These are phyloP conservation scores for Pelargonium nanum DNA, from an alignment of 345 rosid species.

Conservation along the genomic window DNA sequence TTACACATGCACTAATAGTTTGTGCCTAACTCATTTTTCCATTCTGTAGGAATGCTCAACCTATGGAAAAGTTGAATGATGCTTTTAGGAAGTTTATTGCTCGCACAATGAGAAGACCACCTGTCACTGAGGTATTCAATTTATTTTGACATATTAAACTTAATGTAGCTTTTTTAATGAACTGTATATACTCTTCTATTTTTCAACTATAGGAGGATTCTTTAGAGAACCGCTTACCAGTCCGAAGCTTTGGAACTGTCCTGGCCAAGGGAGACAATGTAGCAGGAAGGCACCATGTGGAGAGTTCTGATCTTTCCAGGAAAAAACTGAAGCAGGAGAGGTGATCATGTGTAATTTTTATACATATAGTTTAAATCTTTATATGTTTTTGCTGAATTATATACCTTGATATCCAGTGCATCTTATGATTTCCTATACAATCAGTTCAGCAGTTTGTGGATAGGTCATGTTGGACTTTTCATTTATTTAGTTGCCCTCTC, in stretches of 20 bases:
- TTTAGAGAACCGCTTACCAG: constrained; percentile 38
- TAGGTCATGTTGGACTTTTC: too few relatives aligned
- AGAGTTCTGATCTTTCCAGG: constrained; percentile 27
- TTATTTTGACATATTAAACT: constrained; percentile 6
- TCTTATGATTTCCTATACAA: too few relatives aligned
- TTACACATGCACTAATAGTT: not conserved
- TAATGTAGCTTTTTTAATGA: not conserved
- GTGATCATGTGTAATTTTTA: constrained; percentile 23
- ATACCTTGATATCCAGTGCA: too few relatives aligned
- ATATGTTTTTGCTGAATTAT: not conserved
- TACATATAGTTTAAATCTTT: too few relatives aligned
- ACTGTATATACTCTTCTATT: constrained; percentile 5
- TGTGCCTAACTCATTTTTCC: not conserved
- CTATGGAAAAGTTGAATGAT: constrained; percentile 61
- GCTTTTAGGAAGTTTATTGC: constrained; percentile 61
- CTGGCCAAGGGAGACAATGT: constrained; percentile 36
- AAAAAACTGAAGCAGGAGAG: constrained; percentile 42
- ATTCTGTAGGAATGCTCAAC: constrained; percentile 54
- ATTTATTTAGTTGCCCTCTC: too few relatives aligned
- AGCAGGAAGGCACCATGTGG: constrained; percentile 39
- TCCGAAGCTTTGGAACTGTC: constrained; percentile 75
- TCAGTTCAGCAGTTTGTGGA: too few relatives aligned
- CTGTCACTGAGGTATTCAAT: constrained; percentile 34
- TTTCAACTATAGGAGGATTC: constrained; percentile 31
- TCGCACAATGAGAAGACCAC: constrained; percentile 54